phyloP scores from a whole-genome alignment of 2,329 filamentous ascomycete genomes.

The Cryphonectria japonica region DNA sequence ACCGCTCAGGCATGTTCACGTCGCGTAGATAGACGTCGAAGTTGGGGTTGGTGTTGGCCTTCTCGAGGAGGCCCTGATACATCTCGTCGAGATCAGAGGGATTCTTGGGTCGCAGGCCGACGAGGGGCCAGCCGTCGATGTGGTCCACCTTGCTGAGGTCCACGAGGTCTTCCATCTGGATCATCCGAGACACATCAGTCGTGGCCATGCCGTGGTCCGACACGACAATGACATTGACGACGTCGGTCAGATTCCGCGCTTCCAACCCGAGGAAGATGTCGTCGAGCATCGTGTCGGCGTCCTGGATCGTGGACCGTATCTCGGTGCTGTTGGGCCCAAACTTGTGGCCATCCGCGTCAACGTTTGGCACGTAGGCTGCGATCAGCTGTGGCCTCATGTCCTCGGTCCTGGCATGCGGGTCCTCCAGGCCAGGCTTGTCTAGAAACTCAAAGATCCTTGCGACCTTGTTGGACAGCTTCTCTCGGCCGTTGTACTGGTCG shows the following conservation, averaged over 20 bases:
- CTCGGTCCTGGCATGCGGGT: slow-evolving; percentile 50
- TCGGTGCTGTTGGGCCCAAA: slow-evolving; percentile 96
- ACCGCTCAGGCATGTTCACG: slow-evolving; percentile 86
- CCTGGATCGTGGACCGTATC: slow-evolving; percentile 74
- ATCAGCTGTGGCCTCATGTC: slow-evolving; percentile 83
- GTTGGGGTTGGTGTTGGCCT: slow-evolving; percentile 64
- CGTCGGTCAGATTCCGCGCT: slow-evolving; percentile 78
- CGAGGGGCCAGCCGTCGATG: slow-evolving; percentile 91
- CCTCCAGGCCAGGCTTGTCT: slow-evolving; percentile 76
- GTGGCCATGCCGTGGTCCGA: slow-evolving; percentile 99
- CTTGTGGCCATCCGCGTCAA: slow-evolving; percentile 83
- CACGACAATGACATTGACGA: slow-evolving; percentile 95
- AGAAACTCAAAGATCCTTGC: slow-evolving; percentile 79
- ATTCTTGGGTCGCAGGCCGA: slow-evolving; percentile 81
- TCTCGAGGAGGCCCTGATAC: slow-evolving; percentile 63
- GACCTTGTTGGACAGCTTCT: slow-evolving; percentile 76
- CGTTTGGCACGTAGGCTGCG: slow-evolving; percentile 90
- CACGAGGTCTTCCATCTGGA: slow-evolving; percentile 89
- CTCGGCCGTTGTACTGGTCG: slow-evolving; percentile 82
- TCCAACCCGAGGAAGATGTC: slow-evolving; percentile 76
- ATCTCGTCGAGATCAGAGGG: slow-evolving; percentile 67
- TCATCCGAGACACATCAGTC: slow-evolving; percentile 75
- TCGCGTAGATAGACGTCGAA: slow-evolving; percentile 88
- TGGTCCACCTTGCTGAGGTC: slow-evolving; percentile 78
- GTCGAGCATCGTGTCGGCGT: slow-evolving; percentile 84